Percentiles rank a stretch among this genome's conserved stretches.
Evolutionary conservation across 2,329 filamentous ascomycete species (phyloP).

Genomic region (Chaetomiaceae sp.): DNA sequence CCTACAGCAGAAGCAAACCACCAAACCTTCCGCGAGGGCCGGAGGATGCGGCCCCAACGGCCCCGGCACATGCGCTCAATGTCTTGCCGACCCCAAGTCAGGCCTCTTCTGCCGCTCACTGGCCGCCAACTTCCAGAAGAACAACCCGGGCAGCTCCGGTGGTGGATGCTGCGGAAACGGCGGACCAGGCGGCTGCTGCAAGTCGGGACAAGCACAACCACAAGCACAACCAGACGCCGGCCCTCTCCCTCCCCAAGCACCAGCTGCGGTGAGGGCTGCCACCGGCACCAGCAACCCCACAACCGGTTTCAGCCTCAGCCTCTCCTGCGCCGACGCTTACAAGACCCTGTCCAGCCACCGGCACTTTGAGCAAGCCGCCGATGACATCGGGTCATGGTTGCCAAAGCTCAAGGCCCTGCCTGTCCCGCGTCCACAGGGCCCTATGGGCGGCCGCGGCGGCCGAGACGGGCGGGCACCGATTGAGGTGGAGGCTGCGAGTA

Average conservation of each 20-base stretch:
- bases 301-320: slow-evolving; percentile 47
- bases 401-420: slow-evolving; percentile 64
- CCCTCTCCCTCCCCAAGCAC: slow-evolving; percentile 14
- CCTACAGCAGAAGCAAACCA: slow-evolving; percentile 26
- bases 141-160: slow-evolving; percentile 22
- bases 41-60: slow-evolving; percentile 59
- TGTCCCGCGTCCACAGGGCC: slow-evolving; percentile 20
- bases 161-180: slow-evolving; percentile 62
- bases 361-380: slow-evolving; percentile 67
- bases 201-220: slow-evolving; percentile 35
- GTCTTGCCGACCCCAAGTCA: slow-evolving; percentile 70
- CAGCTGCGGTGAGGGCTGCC: background rate
- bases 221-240: slow-evolving; percentile 13
- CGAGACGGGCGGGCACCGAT: slow-evolving; percentile 48
- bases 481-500: slow-evolving; percentile 77
- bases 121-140: slow-evolving; percentile 57
- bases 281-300: background rate
- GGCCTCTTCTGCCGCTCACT: slow-evolving; percentile 80
- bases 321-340: slow-evolving; percentile 73
- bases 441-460: slow-evolving; percentile 28
- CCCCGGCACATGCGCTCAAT: slow-evolving; percentile 76
- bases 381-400: slow-evolving; percentile 72
- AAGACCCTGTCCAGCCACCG: slow-evolving; percentile 73
- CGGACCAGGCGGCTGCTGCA: slow-evolving; percentile 60
- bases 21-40: slow-evolving; percentile 25